phyloP scores from a whole-genome alignment of 2,329 filamentous ascomycete genomes.

The Remersonia thermophila region DNA sequence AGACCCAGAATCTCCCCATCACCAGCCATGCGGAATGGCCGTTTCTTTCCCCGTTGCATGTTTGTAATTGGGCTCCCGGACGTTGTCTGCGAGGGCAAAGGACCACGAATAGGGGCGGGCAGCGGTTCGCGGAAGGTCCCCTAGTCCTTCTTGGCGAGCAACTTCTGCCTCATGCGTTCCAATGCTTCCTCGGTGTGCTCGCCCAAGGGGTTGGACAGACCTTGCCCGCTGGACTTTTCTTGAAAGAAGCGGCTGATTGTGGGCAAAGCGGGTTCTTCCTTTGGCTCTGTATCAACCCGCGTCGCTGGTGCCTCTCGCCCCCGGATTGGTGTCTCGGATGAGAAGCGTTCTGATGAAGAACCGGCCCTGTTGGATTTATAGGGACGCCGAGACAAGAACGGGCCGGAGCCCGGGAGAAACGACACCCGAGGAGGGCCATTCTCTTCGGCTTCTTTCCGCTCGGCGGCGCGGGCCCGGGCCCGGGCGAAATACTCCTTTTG shows the following conservation, averaged over 20 bases:
- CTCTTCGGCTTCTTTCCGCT: slow-evolving; percentile 15
- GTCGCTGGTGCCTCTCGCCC: background rate
- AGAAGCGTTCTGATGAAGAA: slow-evolving; percentile 9
- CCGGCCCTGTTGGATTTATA: slow-evolving; percentile 4
- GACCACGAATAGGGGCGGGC: background rate
- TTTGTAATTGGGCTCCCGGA: slow-evolving; percentile 1
- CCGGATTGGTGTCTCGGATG: background rate
- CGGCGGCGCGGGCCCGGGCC: slow-evolving; percentile 24
- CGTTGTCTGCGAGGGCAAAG: too few species aligned
- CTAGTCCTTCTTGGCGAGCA: slow-evolving; percentile 13
- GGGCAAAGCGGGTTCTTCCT: slow-evolving; percentile 5
- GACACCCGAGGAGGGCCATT: slow-evolving; percentile 23
- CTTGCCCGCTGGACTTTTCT: slow-evolving; percentile 1
- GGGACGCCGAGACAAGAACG: too few species aligned
- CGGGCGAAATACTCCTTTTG: slow-evolving; percentile 37
- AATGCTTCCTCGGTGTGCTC: slow-evolving; percentile 9
- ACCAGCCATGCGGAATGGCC: slow-evolving; percentile 5
- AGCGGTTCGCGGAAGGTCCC: slow-evolving; percentile 5
- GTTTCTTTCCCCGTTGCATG: background rate
- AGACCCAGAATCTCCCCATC: slow-evolving; percentile 1
- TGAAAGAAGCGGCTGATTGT: slow-evolving; percentile 11
- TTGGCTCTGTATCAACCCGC: slow-evolving; percentile 1
- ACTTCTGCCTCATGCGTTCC: slow-evolving; percentile 11
- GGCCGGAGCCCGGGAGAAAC: slow-evolving; percentile 8
- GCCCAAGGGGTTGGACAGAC: background rate